These are phyloP conservation scores for Fusarium tanahbumbuense DNA, from an alignment of 2,329 filamentous ascomycete genomes.

Conservation along the genomic window DNA sequence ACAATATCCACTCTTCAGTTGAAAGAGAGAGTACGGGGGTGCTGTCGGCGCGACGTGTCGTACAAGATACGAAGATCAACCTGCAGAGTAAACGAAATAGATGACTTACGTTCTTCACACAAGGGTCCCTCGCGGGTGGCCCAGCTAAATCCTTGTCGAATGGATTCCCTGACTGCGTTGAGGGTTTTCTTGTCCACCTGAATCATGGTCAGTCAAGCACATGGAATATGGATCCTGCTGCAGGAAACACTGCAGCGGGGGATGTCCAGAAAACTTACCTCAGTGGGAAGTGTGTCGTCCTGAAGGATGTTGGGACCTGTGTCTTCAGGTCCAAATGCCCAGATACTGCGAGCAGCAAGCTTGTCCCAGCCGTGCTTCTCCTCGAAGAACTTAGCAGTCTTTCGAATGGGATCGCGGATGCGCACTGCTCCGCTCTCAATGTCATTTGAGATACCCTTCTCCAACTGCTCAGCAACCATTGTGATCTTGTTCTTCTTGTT, in stretches of 20 bases:
- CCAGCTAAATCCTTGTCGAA: constrained; percentile 97
- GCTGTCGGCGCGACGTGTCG: constrained; percentile 13
- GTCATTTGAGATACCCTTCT: constrained; percentile 93
- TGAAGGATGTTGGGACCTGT: constrained; percentile 94
- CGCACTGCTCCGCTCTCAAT: constrained; percentile 91
- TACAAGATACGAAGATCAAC: constrained; percentile 14
- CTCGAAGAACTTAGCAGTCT: constrained; percentile 96
- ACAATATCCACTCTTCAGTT: constrained; percentile 36
- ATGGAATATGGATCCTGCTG: constrained; percentile 12
- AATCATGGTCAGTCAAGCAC: constrained; percentile 11
- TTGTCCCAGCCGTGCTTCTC: constrained; percentile 98
- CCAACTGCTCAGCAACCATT: constrained; percentile 96
- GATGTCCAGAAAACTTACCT: constrained; percentile 62
- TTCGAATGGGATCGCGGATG: constrained; percentile 91
- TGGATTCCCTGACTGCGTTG: constrained; percentile 87
- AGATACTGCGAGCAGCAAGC: constrained; percentile 92
- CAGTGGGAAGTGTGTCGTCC: constrained; percentile 93
- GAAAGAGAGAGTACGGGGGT: constrained; percentile 17
- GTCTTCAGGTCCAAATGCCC: constrained; percentile 98
- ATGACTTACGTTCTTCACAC: constrained; percentile 90
- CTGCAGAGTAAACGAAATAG: constrained; percentile 9
- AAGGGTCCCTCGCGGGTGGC: constrained; percentile 93
- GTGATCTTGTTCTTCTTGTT: constrained; percentile 99
- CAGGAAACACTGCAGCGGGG: not conserved
- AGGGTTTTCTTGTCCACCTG: constrained; percentile 92